Evolutionary conservation across 2,329 filamentous ascomycete species (phyloP), one percentile per base, ranked within the genome.

Genomic region (Westerdykella ornata): DNA sequence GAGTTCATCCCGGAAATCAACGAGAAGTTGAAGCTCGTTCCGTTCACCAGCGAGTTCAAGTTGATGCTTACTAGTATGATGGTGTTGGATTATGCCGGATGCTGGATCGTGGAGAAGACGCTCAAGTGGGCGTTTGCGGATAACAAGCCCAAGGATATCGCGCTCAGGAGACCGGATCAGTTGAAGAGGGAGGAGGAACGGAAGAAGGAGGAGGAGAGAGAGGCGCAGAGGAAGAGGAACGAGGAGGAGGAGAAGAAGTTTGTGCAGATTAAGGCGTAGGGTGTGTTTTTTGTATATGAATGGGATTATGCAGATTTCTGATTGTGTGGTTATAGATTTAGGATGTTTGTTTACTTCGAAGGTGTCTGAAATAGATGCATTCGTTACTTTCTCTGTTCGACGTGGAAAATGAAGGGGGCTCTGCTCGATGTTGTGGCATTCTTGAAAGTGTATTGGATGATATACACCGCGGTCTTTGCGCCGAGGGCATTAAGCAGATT

Each of bases 1-100:
- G 92, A 98, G 66, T 88, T 98, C 57, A 76, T 97, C 37, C 92
- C 92, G 2, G 92, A 97, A 63, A 81, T 98, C 67, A 98, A 97
- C 69, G 78, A 90, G 68, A 83, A 87, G 67, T 83, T 98, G 71
- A 88, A 85, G 60, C 81, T 98, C 1, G 92, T 98, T 4, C 87
- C 87, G 3, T 98, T 98, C 68, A 84, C 74, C 22, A 75, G 75
- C 2, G 87, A 94, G 56, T 98, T 98, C 77, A 95, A 94, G 74
- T 63, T 77, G 33, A 90, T 84, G 39, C 81, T 98, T 72, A 94
- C 88, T 0, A 67, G 71, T 1, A 75, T 87, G 57, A 98, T 98
- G 92, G 66, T 89, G 5, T 57, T 90, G 28, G 92, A 98, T 67
- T 98, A 89, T 62, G 78, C 72, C 2, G 84, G 83, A 12, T 98